phyloP scores from a whole-genome alignment of 2,329 filamentous ascomycete genomes.

The Ophioceras dolichostomum region DNA sequence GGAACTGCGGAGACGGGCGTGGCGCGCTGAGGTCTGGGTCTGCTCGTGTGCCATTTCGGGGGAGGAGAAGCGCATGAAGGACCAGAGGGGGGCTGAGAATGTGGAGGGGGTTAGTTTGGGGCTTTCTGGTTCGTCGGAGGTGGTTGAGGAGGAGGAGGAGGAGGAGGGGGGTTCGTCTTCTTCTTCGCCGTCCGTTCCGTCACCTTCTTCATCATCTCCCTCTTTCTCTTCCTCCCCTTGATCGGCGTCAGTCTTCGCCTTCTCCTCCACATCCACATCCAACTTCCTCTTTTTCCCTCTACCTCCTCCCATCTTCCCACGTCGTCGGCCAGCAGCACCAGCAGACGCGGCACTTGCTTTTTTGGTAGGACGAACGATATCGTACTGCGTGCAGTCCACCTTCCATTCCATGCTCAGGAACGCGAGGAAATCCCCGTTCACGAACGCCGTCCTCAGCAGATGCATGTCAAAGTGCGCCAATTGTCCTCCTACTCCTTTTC shows the following conservation, averaged over 20 bases:
- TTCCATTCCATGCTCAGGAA: conserved; percentile 56
- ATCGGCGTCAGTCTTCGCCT: not conserved
- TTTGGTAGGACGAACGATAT: conserved; percentile 3
- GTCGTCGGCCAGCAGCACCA: too few relatives aligned
- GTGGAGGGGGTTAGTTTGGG: too few relatives aligned
- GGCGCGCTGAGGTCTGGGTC: conserved; percentile 27
- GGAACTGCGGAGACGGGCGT: conserved; percentile 30
- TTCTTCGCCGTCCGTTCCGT: conserved; percentile 6
- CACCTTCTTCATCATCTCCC: not conserved
- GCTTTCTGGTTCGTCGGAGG: too few relatives aligned
- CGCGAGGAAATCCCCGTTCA: conserved; percentile 69
- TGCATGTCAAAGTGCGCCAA: conserved; percentile 54
- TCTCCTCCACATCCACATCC: not conserved
- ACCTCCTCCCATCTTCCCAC: too few relatives aligned
- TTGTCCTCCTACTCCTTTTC: conserved; percentile 13
- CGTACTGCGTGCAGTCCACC: conserved; percentile 18
- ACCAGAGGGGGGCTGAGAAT: conserved; percentile 53
- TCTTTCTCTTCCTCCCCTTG: not conserved
- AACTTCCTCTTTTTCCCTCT: not conserved
- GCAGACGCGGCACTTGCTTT: too few relatives aligned
- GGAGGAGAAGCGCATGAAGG: conserved; percentile 52
- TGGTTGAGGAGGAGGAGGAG: too few relatives aligned
- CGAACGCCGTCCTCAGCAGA: conserved; percentile 59
- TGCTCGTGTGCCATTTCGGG: conserved; percentile 25
- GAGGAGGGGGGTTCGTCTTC: conserved; percentile 13